These are phyloP conservation scores for Xylariaceae sp. DNA, from an alignment of 2,329 filamentous ascomycete species.

Conservation along the genomic window DNA sequence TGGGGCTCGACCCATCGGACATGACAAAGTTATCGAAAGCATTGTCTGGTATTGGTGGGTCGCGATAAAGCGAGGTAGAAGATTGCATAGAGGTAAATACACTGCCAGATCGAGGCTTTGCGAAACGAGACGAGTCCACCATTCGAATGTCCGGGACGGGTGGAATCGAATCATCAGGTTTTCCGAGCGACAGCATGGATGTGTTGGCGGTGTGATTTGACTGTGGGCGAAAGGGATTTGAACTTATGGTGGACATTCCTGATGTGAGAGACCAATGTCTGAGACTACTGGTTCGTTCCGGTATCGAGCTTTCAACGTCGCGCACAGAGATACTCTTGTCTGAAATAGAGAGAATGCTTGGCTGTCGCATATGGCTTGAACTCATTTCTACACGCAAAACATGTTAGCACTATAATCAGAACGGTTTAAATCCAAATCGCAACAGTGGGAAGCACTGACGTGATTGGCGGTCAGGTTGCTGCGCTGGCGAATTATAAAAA, in stretches of 20 bases:
- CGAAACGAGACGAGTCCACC: slow-evolving; percentile 1
- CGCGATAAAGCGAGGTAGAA: not conserved
- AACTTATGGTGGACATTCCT: slow-evolving; percentile 38
- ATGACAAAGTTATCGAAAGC: slow-evolving; percentile 24
- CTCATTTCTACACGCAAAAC: slow-evolving; percentile 14
- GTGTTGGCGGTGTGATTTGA: slow-evolving; percentile 44
- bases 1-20: slow-evolving; percentile 20
- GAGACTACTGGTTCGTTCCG: slow-evolving; percentile 35
- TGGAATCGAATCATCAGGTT: slow-evolving; percentile 13
- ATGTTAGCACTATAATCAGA: slow-evolving; percentile 13
- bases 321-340: slow-evolving; percentile 25
- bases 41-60: slow-evolving; percentile 8
- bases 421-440: slow-evolving; percentile 3
- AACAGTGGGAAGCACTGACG: slow-evolving; percentile 23
- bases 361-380: slow-evolving; percentile 18
- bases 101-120: not conserved
- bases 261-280: slow-evolving; percentile 41
- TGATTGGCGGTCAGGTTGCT: slow-evolving; percentile 13
- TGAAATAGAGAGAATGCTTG: slow-evolving; percentile 22
- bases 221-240: slow-evolving; percentile 37
- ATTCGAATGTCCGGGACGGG: slow-evolving; percentile 12
- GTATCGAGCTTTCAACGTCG: slow-evolving; percentile 35
- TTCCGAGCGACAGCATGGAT: slow-evolving; percentile 36
- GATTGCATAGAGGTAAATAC: slow-evolving; percentile 8
- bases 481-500: slow-evolving; percentile 15